A percentile compares a stretch with the other conserved stretches of the same genome.
These are phyloP conservation scores for Microdochium trichocladiopsis DNA, from an alignment of 2,329 filamentous ascomycete species.

Conservation along the genomic window DNA sequence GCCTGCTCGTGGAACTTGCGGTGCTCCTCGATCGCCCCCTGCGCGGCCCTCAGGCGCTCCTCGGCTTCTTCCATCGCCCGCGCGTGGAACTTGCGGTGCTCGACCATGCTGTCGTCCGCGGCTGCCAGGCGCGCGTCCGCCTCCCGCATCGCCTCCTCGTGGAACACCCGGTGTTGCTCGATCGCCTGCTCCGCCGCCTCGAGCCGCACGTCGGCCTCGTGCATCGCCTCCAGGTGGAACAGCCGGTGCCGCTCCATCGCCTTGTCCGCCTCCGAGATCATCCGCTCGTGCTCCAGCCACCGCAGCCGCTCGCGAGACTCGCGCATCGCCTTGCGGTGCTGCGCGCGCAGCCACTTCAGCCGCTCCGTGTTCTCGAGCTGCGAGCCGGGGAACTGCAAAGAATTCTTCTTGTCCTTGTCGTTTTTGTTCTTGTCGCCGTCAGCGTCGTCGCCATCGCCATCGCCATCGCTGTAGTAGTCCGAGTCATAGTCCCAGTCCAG, in stretches of 20 bases:
- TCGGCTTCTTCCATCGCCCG: background rate
- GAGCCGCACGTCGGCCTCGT: conserved; percentile 1
- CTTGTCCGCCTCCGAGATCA: background rate
- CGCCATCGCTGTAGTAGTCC: background rate
- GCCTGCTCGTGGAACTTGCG: background rate
- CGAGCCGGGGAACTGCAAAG: background rate
- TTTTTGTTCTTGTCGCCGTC: background rate
- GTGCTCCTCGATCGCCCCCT: background rate
- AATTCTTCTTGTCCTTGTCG: too few species aligned
- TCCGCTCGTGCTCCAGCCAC: background rate
- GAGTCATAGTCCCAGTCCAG: background rate
- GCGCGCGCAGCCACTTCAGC: background rate
- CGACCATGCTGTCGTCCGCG: conserved; percentile 1
- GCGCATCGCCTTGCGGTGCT: background rate
- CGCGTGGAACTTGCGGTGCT: background rate
- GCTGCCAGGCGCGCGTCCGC: background rate
- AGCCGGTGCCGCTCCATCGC: background rate
- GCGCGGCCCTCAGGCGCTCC: background rate
- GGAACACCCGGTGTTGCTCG: background rate
- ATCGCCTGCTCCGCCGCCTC: background rate
- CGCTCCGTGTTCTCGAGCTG: background rate
- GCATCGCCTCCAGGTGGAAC: background rate
- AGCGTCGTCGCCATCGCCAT: background rate
- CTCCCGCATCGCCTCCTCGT: background rate
- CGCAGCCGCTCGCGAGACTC: background rate